Conservation (phyloP, 768 basidiomycete species). For the Mycena rebaudengoi region DNA sequence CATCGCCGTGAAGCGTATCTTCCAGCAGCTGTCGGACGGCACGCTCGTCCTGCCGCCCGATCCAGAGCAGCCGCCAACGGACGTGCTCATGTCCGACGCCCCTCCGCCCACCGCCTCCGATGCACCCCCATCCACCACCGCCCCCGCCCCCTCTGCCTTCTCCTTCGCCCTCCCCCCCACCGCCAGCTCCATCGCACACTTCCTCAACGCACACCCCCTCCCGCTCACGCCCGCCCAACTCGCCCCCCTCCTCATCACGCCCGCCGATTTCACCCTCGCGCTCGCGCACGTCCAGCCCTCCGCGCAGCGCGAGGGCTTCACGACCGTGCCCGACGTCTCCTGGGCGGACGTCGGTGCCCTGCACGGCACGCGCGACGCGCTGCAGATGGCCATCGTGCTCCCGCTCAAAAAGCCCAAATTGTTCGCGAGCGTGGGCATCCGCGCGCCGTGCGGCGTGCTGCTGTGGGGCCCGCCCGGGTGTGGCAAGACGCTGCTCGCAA, state of each 20-base stretch:
- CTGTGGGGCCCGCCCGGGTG: slow-evolving; percentile 99
- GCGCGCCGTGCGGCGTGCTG: slow-evolving; percentile 91
- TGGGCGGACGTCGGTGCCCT: slow-evolving; percentile 97
- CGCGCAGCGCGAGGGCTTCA: slow-evolving; percentile 96
- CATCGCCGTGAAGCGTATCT: slow-evolving; percentile 96
- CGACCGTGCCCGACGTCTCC: slow-evolving; percentile 94
- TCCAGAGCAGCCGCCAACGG: slow-evolving; percentile 29
- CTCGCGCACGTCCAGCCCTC: slow-evolving; percentile 94
- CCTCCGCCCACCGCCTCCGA: slow-evolving; percentile 22
- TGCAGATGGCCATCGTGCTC: slow-evolving; percentile 98
- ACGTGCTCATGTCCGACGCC: slow-evolving; percentile 56
- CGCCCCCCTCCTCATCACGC: slow-evolving; percentile 81
- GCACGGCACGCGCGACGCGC: slow-evolving; percentile 84
- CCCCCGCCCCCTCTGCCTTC: slow-evolving; percentile 27
- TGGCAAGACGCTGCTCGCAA: slow-evolving; percentile 97
- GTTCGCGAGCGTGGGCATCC: slow-evolving; percentile 89
- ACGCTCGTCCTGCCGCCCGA: slow-evolving; percentile 59
- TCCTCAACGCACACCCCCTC: slow-evolving; percentile 86
- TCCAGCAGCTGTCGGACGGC: slow-evolving; percentile 78
- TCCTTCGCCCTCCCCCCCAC: slow-evolving; percentile 35
- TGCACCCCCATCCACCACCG: slow-evolving; percentile 32
- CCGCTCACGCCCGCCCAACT: slow-evolving; percentile 84
- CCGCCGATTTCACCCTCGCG: slow-evolving; percentile 81
- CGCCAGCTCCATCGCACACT: slow-evolving; percentile 83
- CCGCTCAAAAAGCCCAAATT: slow-evolving; percentile 91